Evolutionary conservation across 177 flowering plant species (phyloP), one percentile per base, ranked within the genome.

Genomic region (Vitis hybrid): DNA sequence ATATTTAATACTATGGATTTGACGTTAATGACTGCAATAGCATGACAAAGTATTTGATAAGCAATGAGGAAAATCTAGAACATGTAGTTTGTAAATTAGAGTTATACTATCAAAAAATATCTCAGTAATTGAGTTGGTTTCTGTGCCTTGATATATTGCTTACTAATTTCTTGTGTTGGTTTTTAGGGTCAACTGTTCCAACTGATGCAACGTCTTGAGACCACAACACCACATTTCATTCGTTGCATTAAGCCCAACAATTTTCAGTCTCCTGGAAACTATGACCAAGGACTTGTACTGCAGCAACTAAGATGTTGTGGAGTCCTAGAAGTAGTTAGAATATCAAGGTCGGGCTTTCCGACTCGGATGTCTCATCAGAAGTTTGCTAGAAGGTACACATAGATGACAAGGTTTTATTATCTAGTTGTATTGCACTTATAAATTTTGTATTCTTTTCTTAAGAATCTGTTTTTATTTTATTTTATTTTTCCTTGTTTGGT

Each of bases 291-390:
- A 61, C 90, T 96, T 62, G 95, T 96, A 52, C 68, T 96, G 79
- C 98, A 94, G 79, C 99, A 96, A 78, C 84, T 96, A 30, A 81
- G 93, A 74, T 96, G 99, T 78, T 96, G 99, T 86, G 99, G 99
- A 70, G 99, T 96, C 68, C 83, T 96, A 52, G 99, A 96, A 85
- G 98, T 96, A n/a, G 99, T 96, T 57, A 85, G 99, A 35, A 96
- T 96, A 77, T 96, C 99, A 46, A 88, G 98, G 72, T 90, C 97
- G 74, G 99, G 99, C 52, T 96, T 86, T 79, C 99, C 99, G 56
- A 94, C 98, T n/a, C 83, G 98, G 75, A 88, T 96, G 97, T 79
- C 95, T 62, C 99, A 96, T 81, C 97, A 91, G 71, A 94, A 96
- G 80, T 96, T 96, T 77, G 97, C 99, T 8, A 86, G 89, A 89